Conservation (phyloP, 106 monocot species). For the Platanthera zijinensis region DNA sequence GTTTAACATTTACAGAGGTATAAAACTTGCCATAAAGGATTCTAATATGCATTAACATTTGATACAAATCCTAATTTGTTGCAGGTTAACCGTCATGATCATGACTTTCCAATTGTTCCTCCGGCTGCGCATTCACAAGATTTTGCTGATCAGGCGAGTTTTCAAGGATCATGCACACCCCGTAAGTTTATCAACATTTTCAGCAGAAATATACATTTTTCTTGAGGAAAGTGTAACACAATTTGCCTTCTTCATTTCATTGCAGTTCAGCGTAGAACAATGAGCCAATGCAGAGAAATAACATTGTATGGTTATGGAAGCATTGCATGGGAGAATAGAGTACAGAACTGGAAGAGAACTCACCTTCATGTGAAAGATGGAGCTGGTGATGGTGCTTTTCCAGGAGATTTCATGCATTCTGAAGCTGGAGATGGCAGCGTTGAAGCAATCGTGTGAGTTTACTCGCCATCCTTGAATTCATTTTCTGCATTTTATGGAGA, state of each 20-base stretch:
- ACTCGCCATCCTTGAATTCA: not conserved
- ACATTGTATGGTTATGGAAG: conserved; percentile 32
- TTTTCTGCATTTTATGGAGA: no score
- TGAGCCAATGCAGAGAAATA: conserved; percentile 16
- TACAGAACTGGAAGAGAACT: conserved; percentile 15
- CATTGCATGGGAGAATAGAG: conserved; percentile 24
- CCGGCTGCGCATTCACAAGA: not conserved
- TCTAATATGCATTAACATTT: not conserved
- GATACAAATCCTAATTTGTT: not conserved
- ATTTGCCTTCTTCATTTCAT: not conserved
- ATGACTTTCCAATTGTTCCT: conserved; percentile 4
- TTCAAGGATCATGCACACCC: not conserved
- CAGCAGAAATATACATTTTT: not conserved
- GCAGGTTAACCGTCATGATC: conserved; percentile 9
- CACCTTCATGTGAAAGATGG: conserved; percentile 7
- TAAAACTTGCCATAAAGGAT: not conserved
- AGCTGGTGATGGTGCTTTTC: not conserved
- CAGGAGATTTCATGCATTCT: conserved; percentile 6
- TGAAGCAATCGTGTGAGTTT: conserved; percentile 4
- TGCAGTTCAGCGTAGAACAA: conserved; percentile 14
- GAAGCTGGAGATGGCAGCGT: not conserved
- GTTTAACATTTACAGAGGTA: conserved; percentile 21
- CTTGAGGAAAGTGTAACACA: not conserved
- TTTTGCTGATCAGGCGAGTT: not conserved
- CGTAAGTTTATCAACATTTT: not conserved